Percentiles rank a stretch among this genome's conserved stretches.
phyloP scores from a whole-genome alignment of 1,139 yeast species.

The Kurtzmaniella quercitrusa region DNA sequence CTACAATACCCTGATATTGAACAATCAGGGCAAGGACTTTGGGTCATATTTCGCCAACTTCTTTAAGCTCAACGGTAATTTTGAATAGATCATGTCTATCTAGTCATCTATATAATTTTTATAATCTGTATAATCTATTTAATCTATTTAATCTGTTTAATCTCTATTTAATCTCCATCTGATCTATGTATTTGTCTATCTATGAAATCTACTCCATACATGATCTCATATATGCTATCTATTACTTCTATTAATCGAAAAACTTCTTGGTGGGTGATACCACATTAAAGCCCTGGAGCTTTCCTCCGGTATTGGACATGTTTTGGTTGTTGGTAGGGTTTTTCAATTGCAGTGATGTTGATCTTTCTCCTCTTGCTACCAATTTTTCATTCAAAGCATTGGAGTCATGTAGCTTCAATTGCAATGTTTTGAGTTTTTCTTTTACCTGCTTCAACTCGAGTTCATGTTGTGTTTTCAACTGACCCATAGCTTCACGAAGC shows the following conservation, averaged over 20 bases:
- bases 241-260: conserved; percentile 15
- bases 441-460: conserved; percentile 35
- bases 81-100: background rate
- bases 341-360: background rate
- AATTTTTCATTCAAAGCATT: conserved; percentile 26
- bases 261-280: conserved; percentile 36
- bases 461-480: conserved; percentile 31
- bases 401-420: conserved; percentile 33
- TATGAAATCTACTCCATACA: background rate
- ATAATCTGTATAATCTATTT: background rate
- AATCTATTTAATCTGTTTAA: no score
- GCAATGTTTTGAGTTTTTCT: conserved; percentile 42
- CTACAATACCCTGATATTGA: conserved; percentile 25
- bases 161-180: no score
- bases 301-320: conserved; percentile 27
- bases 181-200: no score
- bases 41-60: conserved; percentile 31
- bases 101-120: background rate
- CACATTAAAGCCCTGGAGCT: conserved; percentile 38
- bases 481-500: conserved; percentile 49
- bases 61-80: conserved; percentile 9
- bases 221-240: conserved; percentile 1
- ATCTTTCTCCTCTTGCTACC: background rate
- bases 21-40: conserved; percentile 33
- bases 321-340: conserved; percentile 1